Base-by-base conservation (phyloP, 2,329 filamentous ascomycete genomes). In the Aspergillus intermedius region DNA sequence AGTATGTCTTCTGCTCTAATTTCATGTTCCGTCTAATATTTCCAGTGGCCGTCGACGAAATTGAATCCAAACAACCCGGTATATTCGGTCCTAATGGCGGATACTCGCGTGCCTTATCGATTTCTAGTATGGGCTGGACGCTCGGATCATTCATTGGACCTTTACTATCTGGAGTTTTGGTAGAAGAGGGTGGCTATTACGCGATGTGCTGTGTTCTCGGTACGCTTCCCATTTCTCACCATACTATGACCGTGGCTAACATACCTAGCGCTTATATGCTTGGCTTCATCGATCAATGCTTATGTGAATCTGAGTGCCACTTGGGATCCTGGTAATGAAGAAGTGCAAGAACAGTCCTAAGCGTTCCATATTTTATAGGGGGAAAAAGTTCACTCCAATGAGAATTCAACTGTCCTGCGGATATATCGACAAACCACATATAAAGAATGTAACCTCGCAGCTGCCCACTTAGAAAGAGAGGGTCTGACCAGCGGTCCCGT, bases 401-500 rank as follows among this genome's bases (percentile, higher is more conserved):
- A 19, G 2, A 12, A 30, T 30, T 30, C 4, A 30, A 4, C 25
- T 30, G 25, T 30, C 25, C 25, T 12, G 25, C 25, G 12, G 25
- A 30, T 12, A 4, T 30, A 30, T 12, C 25, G 25, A 30, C 25
- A 30, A 30, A 12, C 9, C 10, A 3, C 10, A 12, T 12, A 12
- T 5, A 30, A 30, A 30, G 25, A 30, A 30, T 30, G 9, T 30
- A 30, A 30, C 25, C 25, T 30, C 25, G 25, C 10, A 30, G 9
- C 10, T 12, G 25, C 12, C 8, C 25, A 10, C 25, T 30, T 59
- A 70, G 40, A 69, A 66, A 9, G 49, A 61, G 35, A 69, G 49
- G 28, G 64, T 69, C 52, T 65, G 60, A 12, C 67, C 67, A 44
- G 65, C 65, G 35, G 55, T 61, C 2, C 64, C 65, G 9, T 64